Conservation (phyloP, 2,329 filamentous ascomycete species). For the Diaporthe sp. region DNA sequence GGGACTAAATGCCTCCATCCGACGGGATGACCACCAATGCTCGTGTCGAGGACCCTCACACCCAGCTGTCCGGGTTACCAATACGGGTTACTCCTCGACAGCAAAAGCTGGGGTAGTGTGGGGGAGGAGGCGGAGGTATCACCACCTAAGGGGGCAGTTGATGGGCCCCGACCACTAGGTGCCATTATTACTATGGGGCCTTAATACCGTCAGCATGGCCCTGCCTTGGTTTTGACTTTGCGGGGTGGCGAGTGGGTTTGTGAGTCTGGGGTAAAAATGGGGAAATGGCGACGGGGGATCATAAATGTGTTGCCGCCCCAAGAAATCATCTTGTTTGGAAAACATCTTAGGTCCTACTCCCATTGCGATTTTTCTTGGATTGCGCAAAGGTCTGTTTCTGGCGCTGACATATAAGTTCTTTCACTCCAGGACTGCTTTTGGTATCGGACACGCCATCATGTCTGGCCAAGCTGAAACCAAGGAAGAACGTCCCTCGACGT, state of each 20-base stretch:
- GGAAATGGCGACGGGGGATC: neutral
- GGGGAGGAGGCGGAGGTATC: neutral
- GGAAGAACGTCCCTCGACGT: neutral
- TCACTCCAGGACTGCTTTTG: neutral
- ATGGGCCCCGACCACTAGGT: neutral
- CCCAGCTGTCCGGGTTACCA: neutral
- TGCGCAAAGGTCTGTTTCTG: no score
- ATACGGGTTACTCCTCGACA: neutral
- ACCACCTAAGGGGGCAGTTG: neutral
- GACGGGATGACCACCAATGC: neutral
- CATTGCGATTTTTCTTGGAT: no score
- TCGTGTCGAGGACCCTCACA: neutral
- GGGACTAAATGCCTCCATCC: neutral
- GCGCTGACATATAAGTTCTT: neutral
- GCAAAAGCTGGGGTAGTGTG: constrained; percentile 21
- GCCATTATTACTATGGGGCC: constrained; percentile 13
- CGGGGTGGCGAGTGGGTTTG: constrained; percentile 5
- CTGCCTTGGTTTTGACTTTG: constrained; percentile 21
- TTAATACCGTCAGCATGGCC: neutral
- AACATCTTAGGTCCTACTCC: neutral
- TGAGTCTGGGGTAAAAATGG: constrained; percentile 25
- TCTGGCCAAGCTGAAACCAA: neutral
- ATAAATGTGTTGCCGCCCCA: neutral
- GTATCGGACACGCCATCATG: neutral
- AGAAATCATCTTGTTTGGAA: no score